A percentile compares a stretch with the other conserved stretches of the same genome.
phyloP scores from a whole-genome alignment of 1,139 yeast genomes.

The Meyerozyma elateridarum region DNA sequence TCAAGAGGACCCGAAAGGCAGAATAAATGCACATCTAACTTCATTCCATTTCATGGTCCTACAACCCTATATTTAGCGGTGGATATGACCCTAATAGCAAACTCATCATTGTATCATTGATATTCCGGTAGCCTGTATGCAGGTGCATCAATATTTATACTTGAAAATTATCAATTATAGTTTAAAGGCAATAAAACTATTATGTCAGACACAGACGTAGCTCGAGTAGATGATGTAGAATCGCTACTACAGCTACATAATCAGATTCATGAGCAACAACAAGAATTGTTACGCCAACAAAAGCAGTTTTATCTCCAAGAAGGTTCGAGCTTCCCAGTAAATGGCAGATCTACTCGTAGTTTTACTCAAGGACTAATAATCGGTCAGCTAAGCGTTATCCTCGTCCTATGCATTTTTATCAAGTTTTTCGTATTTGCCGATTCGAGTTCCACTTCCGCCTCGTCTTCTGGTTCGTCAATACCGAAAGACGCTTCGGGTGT shows the following conservation, averaged over 20 bases:
- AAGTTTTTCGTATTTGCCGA: slow-evolving; percentile 90
- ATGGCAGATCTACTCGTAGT: slow-evolving; percentile 46
- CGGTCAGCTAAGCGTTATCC: slow-evolving; percentile 81
- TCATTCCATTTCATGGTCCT: no score
- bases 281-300: slow-evolving; percentile 28
- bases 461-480: slow-evolving; percentile 23
- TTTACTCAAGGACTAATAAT: slow-evolving; percentile 73
- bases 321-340: neutral
- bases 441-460: slow-evolving; percentile 32
- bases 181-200: no score
- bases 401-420: slow-evolving; percentile 70
- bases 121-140: no score
- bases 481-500: slow-evolving; percentile 32
- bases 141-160: no score
- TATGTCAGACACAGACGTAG: no score
- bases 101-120: no score
- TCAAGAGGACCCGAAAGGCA: slow-evolving; percentile 1
- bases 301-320: slow-evolving; percentile 22
- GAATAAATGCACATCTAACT: slow-evolving; percentile 1
- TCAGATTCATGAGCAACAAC: slow-evolving; percentile 30
- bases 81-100: no score
- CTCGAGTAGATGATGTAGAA: neutral
- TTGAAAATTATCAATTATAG: no score
- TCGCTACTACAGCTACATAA: slow-evolving; percentile 19
- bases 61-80: no score